These are phyloP conservation scores for Microbotryomycetes sp. DNA, from an alignment of 1,284 basidiomycete genomes.

Conservation along the genomic window DNA sequence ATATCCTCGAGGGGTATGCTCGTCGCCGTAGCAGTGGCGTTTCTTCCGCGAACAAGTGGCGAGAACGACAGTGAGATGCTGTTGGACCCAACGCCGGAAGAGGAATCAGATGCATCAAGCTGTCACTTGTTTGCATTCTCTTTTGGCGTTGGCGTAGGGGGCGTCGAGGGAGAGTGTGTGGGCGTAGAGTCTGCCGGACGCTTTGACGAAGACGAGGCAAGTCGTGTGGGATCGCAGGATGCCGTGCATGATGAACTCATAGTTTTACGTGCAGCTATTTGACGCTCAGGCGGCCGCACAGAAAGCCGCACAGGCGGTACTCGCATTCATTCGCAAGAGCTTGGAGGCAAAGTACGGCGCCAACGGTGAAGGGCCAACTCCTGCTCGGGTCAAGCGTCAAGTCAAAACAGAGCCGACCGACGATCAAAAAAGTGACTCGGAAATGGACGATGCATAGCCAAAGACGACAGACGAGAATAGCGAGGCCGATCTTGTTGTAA, in stretches of 20 bases:
- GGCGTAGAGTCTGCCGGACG: conserved; percentile 42
- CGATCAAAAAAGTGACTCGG: background rate
- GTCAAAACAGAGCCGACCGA: background rate
- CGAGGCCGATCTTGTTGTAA: too few species aligned
- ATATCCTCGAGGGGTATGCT: conserved; percentile 45
- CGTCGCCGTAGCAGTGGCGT: conserved; percentile 44
- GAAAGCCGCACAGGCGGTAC: conserved; percentile 13
- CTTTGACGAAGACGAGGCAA: conserved; percentile 40
- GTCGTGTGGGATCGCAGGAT: conserved; percentile 25
- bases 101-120: conserved; percentile 54
- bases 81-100: conserved; percentile 59
- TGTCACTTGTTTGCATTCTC: conserved; percentile 50
- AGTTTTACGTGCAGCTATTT: conserved; percentile 19
- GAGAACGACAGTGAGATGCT: conserved; percentile 54
- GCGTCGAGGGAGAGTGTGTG: conserved; percentile 42
- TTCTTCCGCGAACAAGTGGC: conserved; percentile 44
- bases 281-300: conserved; percentile 28
- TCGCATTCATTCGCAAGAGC: conserved; percentile 30
- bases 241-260: too few species aligned
- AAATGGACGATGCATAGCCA: background rate
- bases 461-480: too few species aligned
- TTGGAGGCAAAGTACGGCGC: conserved; percentile 21
- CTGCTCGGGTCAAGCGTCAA: background rate
- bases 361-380: background rate
- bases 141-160: conserved; percentile 39